These are phyloP conservation scores for Trypanosoma avium DNA, from an alignment of 208 protist genomes.

Conservation along the genomic window DNA sequence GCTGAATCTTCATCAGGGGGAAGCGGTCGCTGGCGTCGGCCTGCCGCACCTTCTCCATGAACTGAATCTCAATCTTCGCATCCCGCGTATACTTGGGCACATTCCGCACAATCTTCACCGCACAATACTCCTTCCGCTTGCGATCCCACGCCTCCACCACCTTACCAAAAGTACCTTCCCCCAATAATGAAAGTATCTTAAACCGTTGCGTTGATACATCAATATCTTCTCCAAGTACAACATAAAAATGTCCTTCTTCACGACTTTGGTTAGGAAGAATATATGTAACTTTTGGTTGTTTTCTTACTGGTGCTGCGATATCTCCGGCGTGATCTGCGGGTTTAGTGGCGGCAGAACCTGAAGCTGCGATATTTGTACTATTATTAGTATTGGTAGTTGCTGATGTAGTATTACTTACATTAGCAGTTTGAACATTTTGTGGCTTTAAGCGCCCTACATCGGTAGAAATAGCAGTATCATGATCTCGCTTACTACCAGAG, in stretches of 20 bases:
- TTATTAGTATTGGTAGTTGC: not conserved
- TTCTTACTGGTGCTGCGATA: slow-evolving; percentile 33
- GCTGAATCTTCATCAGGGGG: slow-evolving; percentile 76
- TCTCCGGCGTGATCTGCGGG: not conserved
- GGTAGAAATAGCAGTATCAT: slow-evolving; percentile 56
- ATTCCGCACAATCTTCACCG: slow-evolving; percentile 88
- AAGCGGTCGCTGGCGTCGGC: slow-evolving; percentile 70
- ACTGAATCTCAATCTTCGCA: slow-evolving; percentile 87
- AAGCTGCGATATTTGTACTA: not conserved
- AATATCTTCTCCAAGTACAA: slow-evolving; percentile 89
- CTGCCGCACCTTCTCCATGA: slow-evolving; percentile 77
- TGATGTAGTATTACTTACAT: not conserved
- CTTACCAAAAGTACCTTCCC: slow-evolving; percentile 90
- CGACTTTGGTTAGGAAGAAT: slow-evolving; percentile 81
- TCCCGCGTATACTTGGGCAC: slow-evolving; percentile 85
- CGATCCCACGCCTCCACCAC: slow-evolving; percentile 89
- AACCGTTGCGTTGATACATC: slow-evolving; percentile 83
- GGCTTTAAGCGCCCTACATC: slow-evolving; percentile 36
- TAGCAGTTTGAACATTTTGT: too few relatives aligned
- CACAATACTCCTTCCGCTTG: slow-evolving; percentile 84
- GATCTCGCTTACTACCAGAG: slow-evolving; percentile 80
- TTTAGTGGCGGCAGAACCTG: not conserved
- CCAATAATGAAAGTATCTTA: slow-evolving; percentile 89
- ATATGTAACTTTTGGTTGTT: slow-evolving; percentile 80
- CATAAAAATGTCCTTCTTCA: slow-evolving; percentile 90